These are phyloP conservation scores for Atalantia buxifolia DNA, from an alignment of 345 rosid species.

Conservation along the genomic window DNA sequence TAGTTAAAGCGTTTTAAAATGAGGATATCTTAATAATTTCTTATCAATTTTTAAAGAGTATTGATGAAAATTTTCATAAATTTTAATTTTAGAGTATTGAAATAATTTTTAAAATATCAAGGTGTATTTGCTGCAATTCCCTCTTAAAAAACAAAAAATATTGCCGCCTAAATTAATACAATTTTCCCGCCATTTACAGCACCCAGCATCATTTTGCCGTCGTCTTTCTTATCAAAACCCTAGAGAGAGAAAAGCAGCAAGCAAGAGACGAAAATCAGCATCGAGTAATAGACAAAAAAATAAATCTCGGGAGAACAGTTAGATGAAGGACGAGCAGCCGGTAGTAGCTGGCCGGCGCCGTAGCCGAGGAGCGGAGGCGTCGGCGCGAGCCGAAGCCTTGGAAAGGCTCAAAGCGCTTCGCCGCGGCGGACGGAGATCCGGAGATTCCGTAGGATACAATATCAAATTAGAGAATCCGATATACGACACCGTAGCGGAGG, in stretches of 20 bases:
- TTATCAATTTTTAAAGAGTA: rapidly evolving
- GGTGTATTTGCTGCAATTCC: no score
- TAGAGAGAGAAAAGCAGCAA: background rate
- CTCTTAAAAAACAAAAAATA: background rate
- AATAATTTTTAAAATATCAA: no score
- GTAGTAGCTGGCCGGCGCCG: slow-evolving; percentile 39
- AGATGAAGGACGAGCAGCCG: slow-evolving; percentile 42
- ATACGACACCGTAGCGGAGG: slow-evolving; percentile 71
- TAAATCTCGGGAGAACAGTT: background rate
- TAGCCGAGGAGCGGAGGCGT: slow-evolving; percentile 50
- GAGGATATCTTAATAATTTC: no score
- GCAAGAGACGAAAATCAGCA: no score
- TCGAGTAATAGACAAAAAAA: background rate
- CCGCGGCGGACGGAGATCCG: slow-evolving; percentile 66
- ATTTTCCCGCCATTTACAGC: slow-evolving; percentile 29
- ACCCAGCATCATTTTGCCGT: background rate
- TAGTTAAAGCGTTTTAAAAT: no score
- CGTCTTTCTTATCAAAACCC: background rate
- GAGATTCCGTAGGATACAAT: slow-evolving; percentile 50
- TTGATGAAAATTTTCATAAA: no score
- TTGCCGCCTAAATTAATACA: slow-evolving; percentile 26
- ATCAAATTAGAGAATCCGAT: slow-evolving; percentile 71
- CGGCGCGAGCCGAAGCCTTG: slow-evolving; percentile 56
- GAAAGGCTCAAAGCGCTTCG: slow-evolving; percentile 74
- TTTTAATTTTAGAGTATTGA: rapidly evolving